Evolutionary conservation across 345 rosid species (phyloP).

Genomic region (Jatropha curcas): DNA sequence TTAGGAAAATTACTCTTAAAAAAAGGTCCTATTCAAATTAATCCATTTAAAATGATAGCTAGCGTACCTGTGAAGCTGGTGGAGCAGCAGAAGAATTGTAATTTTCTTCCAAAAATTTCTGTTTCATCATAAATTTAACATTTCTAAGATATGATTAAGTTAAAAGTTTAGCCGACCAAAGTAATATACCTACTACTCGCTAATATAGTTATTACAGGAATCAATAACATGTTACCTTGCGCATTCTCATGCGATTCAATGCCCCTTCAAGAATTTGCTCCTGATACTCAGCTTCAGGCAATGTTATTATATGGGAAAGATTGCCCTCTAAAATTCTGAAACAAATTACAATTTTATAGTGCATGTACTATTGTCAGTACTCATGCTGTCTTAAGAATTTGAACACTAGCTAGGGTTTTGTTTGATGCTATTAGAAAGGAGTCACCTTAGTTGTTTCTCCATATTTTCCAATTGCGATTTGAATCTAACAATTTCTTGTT

Average conservation of each 20-base stretch:
- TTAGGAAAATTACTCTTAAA: background rate
- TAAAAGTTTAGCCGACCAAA: background rate
- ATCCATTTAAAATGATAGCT: background rate
- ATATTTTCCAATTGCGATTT: conserved; percentile 26
- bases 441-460: conserved; percentile 41
- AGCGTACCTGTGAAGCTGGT: conserved; percentile 22
- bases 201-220: too few relatives aligned
- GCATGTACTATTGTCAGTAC: background rate
- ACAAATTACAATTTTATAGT: background rate
- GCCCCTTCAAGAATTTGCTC: conserved; percentile 41
- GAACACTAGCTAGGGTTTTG: too few relatives aligned
- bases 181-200: too few relatives aligned
- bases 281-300: conserved; percentile 30
- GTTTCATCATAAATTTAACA: conserved; percentile 4
- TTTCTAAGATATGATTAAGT: background rate
- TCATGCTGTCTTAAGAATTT: too few relatives aligned
- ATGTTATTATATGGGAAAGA: conserved; percentile 31
- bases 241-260: conserved; percentile 27
- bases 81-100: conserved; percentile 13
- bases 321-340: conserved; percentile 42
- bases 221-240: conserved; percentile 43
- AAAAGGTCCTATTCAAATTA: too few relatives aligned
- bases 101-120: conserved; percentile 32
- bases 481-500: conserved; percentile 30
- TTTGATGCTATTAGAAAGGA: background rate